Evolutionary conservation across 2,329 filamentous ascomycete genomes (phyloP).

Genomic region (Aspergillus tamarii): DNA sequence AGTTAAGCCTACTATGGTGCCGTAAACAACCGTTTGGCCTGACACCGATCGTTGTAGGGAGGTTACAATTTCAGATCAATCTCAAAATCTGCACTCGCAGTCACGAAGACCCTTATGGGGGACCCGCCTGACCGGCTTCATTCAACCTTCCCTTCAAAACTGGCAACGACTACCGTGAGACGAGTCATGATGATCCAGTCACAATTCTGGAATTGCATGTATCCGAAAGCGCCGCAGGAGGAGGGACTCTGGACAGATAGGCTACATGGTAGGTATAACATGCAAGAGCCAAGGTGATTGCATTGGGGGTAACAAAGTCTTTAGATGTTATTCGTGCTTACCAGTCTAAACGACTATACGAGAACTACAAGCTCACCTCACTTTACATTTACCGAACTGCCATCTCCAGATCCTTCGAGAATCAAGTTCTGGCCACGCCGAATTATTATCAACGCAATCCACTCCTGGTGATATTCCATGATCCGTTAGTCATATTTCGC

Average conservation of each 20-base stretch:
- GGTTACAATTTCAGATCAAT: conserved; percentile 95
- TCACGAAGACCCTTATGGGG: conserved; percentile 91
- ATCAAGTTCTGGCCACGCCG: conserved; percentile 80
- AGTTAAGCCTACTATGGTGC: neutral
- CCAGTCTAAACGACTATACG: conserved; percentile 71
- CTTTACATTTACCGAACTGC: conserved; percentile 76
- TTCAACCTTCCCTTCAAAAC: conserved; percentile 50
- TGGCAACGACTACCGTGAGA: conserved; percentile 60
- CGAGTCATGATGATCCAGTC: conserved; percentile 63
- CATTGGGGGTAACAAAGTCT: neutral
- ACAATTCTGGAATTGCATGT: conserved; percentile 84
- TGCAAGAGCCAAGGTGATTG: neutral
- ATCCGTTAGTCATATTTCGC: conserved; percentile 64
- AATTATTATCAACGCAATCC: conserved; percentile 68
- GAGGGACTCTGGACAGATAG: conserved; percentile 51
- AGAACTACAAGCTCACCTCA: conserved; percentile 76
- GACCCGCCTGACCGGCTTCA: conserved; percentile 74
- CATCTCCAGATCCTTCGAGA: conserved; percentile 76
- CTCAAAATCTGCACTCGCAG: conserved; percentile 86
- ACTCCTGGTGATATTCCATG: conserved; percentile 85
- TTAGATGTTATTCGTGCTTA: conserved; percentile 75
- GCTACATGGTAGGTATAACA: conserved; percentile 58
- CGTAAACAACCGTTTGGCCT: neutral
- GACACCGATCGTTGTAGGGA: conserved; percentile 51
- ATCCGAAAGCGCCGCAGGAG: conserved; percentile 58